Base-by-base conservation (phyloP, 2,329 filamentous ascomycete species). In the Fusarium secorum region DNA sequence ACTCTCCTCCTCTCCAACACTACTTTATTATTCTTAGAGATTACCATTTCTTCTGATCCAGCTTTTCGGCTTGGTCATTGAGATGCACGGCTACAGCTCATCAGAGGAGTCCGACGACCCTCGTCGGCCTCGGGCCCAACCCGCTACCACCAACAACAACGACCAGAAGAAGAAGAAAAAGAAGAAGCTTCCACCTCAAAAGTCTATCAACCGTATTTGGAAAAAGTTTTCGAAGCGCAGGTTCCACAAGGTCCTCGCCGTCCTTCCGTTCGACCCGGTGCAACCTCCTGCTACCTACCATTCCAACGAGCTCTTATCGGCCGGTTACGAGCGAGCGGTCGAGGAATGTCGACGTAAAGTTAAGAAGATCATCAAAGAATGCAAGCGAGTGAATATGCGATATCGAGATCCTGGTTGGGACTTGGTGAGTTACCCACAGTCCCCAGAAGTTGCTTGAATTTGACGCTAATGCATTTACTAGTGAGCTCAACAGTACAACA, bases 341-440 rank as follows among this genome's bases (percentile, higher is more conserved):
- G 87, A 89, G 22, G 87, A 90, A 72, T 93, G 91, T 76, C 85
- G 84, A 24, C 85, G 87, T 46, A 91, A 84, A 80, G 91, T 85
- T 35, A 80, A 84, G 52, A 89, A 89, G 76, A 90, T 89, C 64
- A 87, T 88, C 53, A 81, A 86, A 66, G 87, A 89, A 73, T 96
- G 93, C 80, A 85, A 86, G 69, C 85, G 92, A 28, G 85, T 94
- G 39, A 97, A 96, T 74, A 91, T 91, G 78, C 91, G 93, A 75
- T 97, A 96, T 77, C 87, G 92, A 28, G 91, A 93, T 70, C 87
- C 88, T 1, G 86, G 85, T 4, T 89, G 84, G 79, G 87, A 89
- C 71, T 75, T 89, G 77, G 86, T 88, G 77, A 78, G 86, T 74
- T 60, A 17, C 7, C 11, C 11, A n/a, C n/a, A n/a, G n/a, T n/a